Evolutionary conservation across 192 early-diverging fungal genomes (phyloP).

Genomic region (Umbelopsis vinacea): DNA sequence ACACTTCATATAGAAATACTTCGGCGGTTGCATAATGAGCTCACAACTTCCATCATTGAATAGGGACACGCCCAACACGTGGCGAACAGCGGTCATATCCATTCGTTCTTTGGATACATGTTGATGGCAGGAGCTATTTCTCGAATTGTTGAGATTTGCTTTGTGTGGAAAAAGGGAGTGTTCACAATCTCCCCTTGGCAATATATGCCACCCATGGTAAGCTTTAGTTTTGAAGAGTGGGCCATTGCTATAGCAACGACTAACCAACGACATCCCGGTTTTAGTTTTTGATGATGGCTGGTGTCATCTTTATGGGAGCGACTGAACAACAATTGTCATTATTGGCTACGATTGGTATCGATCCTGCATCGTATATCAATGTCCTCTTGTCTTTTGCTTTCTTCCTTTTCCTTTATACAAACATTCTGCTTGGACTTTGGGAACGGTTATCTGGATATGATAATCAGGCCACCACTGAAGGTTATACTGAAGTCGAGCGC

Average conservation of each 20-base stretch:
- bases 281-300: conserved; percentile 58
- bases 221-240: conserved; percentile 19
- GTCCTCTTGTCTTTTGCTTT: conserved; percentile 63
- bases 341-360: conserved; percentile 50
- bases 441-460: conserved; percentile 31
- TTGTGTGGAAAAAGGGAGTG: conserved; percentile 42
- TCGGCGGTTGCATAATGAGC: too few species aligned
- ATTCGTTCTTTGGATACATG: conserved; percentile 68
- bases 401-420: conserved; percentile 58
- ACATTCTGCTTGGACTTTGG: conserved; percentile 52
- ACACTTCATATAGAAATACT: too few species aligned
- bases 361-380: conserved; percentile 62
- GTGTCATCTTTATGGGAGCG: conserved; percentile 67
- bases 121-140: conserved; percentile 59
- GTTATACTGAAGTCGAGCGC: conserved; percentile 25
- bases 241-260: not conserved
- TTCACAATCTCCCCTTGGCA: conserved; percentile 41
- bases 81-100: conserved; percentile 61
- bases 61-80: conserved; percentile 59
- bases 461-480: not conserved
- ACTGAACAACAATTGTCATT: conserved; percentile 58
- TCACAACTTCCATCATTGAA: not conserved
- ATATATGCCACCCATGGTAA: conserved; percentile 47
- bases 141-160: conserved; percentile 62
- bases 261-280: conserved; percentile 4